Base-by-base conservation (phyloP, 2,329 filamentous ascomycete species). In the Lachnellula subtilissima region DNA sequence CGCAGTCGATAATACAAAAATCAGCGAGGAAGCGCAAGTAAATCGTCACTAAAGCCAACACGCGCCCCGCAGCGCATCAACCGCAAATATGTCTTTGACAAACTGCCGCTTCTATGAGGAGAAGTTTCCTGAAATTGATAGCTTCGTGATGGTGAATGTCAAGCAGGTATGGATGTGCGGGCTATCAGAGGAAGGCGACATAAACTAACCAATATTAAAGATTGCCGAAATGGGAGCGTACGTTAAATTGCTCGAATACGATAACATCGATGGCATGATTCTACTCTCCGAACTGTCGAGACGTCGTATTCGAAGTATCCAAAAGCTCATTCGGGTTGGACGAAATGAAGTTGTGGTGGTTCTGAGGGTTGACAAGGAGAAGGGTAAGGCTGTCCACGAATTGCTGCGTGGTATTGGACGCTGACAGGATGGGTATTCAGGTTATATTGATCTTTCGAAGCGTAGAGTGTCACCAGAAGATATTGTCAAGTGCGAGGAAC, bases 191-290 rank as follows among this genome's bases (percentile, higher is more conserved):
- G 25, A 39, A 28, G 50, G 15, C 12, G 15, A 12, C 14, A 14
- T 9, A 50, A 37, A 28, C 35, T 52, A 14, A 57, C 19, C 19
- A 48, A 25, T 39, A 48, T 28, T 19, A 53, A 42, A 94, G 89
- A 99, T 99, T 73, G 94, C 94, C 74, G 95, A 99, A 77, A 99
- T 99, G 95, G 94, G 94, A 75, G 94, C 95, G 69, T 99, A 99
- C 75, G 95, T 99, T 71, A 99, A 99, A 79, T 87, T 99, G 55
- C 87, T 99, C 68, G 94, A 99, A 79, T 99, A 99, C 78, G 94
- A 99, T 77, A 97, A 97, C 78, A 99, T 99, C 70, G 95, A 99
- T 73, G 94, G 94, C 84, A 99, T 99, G 95, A 99, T 99, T 70
- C 80, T 99, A 65, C 90, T 99, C 64, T 96, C 91, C 69, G 94